phyloP scores from a whole-genome alignment of 805 yeast species.

The Kuraishia borneana region DNA sequence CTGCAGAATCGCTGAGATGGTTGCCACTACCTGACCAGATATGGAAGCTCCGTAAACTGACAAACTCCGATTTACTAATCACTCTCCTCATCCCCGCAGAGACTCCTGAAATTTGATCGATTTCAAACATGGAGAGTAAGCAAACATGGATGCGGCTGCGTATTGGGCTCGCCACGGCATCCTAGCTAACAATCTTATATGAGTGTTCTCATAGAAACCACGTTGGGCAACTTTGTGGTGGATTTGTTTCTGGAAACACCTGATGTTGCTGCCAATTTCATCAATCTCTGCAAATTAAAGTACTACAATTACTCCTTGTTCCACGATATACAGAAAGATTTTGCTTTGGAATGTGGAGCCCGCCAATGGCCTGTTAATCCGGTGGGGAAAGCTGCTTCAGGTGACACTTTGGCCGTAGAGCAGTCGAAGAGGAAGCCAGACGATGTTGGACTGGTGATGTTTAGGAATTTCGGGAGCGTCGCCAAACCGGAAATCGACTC shows the following conservation, averaged over 20 bases:
- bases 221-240: constrained; percentile 1
- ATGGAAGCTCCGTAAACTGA: too few species aligned
- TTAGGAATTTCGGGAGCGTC: constrained; percentile 6
- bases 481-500: constrained; percentile 15
- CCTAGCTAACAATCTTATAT: not conserved
- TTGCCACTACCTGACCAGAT: too few species aligned
- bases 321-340: constrained; percentile 27
- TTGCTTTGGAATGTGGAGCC: constrained; percentile 33
- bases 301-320: constrained; percentile 44
- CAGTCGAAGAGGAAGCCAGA: constrained; percentile 8
- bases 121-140: too few species aligned
- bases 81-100: too few species aligned
- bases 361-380: constrained; percentile 27
- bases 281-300: constrained; percentile 40
- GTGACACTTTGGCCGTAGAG: not conserved
- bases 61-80: too few species aligned
- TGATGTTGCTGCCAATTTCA: constrained; percentile 31
- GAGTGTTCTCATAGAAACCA: constrained; percentile 1
- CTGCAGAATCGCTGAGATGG: constrained; percentile 5
- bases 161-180: not conserved
- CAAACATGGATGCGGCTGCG: not conserved
- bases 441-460: constrained; percentile 23
- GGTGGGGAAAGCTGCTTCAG: not conserved
- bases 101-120: too few species aligned
- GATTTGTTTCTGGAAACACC: not conserved